Evolutionary conservation across 208 protist species (phyloP), one percentile per base, ranked within the genome.

Genomic region (Leishmania tropica): DNA sequence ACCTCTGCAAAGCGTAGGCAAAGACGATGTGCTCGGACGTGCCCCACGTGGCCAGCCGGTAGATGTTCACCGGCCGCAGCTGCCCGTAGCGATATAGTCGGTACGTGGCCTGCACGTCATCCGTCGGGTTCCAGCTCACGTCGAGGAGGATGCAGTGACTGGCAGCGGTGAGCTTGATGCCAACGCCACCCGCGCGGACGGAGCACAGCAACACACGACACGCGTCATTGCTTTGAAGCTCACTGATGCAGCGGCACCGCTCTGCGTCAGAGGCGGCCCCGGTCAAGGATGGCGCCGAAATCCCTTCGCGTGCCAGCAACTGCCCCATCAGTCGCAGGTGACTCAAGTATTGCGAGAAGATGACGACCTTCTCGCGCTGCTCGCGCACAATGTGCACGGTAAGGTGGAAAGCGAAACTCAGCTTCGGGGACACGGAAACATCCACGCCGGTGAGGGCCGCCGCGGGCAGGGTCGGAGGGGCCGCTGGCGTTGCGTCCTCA

Each of bases 61-160:
- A 99, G 0, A 99, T 86, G 42, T 75, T 89, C 0, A 99, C 98
- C 2, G 96, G 90, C 28, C 90, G 83, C 68, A 77, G 84, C 89
- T 99, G 98, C 17, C 99, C 98, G 77, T 97, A 98, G 48, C 98
- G 91, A 85, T 98, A 99, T 0, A 98, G 87, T 13, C 98, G 95
- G 84, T 98, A 98, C 45, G 97, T 98, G 3, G 98, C 98, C 89
- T 99, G 96, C 31, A 88, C 83, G 81, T 98, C 96, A 76, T 96
- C 87, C 0, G 94, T 79, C 1, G 97, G 96, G 81, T 99, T 98
- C 96, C 97, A 99, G 77, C 90, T 93, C 21, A 97, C 92, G 78
- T 99, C 98, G 76, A 99, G 95, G 40, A 99, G 75, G 48, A 99
- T 94, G 76, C 99, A 98, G 83, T 96, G 93, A 81, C 96, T 98